Percentiles rank a stretch among this genome's conserved stretches.
Evolutionary conservation across 805 yeast species (phyloP).

Genomic region (Kluyveromyces wickerhamii): DNA sequence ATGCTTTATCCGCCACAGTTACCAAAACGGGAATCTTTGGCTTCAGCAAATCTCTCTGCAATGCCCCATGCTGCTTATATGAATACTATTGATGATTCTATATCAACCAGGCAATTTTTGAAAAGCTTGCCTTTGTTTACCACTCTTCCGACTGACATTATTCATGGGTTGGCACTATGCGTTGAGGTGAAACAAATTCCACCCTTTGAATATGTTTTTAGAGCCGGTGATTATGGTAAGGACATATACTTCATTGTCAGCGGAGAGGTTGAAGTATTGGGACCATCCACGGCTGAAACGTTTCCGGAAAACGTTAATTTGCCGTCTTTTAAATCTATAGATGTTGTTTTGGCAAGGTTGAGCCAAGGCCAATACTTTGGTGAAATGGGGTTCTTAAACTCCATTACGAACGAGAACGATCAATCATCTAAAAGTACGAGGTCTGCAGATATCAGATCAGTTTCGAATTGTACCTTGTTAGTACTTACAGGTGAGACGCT

Average conservation of each 20-base stretch:
- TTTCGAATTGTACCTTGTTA: conserved; percentile 50
- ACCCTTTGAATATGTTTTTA: conserved; percentile 53
- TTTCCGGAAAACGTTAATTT: conserved; percentile 15
- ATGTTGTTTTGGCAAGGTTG: conserved; percentile 41
- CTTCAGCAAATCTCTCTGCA: not conserved
- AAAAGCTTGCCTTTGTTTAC: conserved; percentile 52
- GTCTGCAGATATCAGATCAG: conserved; percentile 59
- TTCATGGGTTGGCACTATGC: conserved; percentile 56
- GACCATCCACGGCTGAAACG: conserved; percentile 27
- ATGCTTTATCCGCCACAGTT: conserved; percentile 3
- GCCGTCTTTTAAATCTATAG: conserved; percentile 28
- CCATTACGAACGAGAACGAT: conserved; percentile 28
- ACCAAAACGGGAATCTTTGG: not conserved
- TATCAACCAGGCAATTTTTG: conserved; percentile 50
- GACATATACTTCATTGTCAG: conserved; percentile 59
- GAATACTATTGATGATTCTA: conserved; percentile 44
- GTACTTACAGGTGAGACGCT: conserved; percentile 50
- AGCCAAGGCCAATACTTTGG: conserved; percentile 65
- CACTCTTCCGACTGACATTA: conserved; percentile 46
- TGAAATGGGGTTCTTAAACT: conserved; percentile 61
- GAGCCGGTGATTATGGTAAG: conserved; percentile 50
- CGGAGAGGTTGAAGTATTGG: conserved; percentile 64
- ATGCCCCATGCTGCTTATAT: not conserved
- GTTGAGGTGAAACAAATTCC: conserved; percentile 48
- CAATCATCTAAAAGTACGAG: conserved; percentile 26